These are phyloP conservation scores for Kwoniella europaea DNA, from an alignment of 768 basidiomycete species.

Conservation along the genomic window DNA sequence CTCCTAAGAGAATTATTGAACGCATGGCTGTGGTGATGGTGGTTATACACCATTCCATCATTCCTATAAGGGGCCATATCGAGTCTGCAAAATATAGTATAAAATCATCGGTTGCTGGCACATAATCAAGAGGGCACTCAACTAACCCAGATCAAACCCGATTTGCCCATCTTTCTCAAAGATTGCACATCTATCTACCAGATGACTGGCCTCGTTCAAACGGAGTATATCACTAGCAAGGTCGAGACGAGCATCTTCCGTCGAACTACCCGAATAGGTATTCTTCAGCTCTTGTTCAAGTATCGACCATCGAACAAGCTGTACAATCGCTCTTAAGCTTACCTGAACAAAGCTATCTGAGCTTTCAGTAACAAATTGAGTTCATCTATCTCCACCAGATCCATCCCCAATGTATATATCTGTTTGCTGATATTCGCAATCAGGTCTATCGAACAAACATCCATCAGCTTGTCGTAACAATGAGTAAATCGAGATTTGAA, in stretches of 20 bases:
- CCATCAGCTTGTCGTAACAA: not conserved
- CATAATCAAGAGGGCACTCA: not conserved
- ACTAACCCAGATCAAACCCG: conserved; percentile 41
- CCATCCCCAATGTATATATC: not conserved
- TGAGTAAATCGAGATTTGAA: too few species aligned
- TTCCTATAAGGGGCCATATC: conserved; percentile 36
- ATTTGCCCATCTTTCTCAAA: conserved; percentile 19
- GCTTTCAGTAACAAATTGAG: conserved; percentile 8
- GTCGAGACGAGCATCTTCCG: conserved; percentile 17
- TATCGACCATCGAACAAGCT: not conserved
- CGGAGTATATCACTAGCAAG: conserved; percentile 36
- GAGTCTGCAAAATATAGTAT: conserved; percentile 22
- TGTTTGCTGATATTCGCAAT: not conserved
- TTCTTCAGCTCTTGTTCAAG: not conserved
- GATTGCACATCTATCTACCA: conserved; percentile 33
- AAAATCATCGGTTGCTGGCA: too few species aligned
- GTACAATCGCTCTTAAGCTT: not conserved
- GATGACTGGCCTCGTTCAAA: conserved; percentile 31
- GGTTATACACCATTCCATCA: conserved; percentile 34
- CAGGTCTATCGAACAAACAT: not conserved
- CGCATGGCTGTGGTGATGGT: conserved; percentile 22
- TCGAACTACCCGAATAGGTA: conserved; percentile 8
- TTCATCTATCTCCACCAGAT: conserved; percentile 13
- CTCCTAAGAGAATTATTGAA: conserved; percentile 16
- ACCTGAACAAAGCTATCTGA: conserved; percentile 25